Conservation (phyloP, 139 green algal genomes). For the Auxenochlorella protothecoides region DNA sequence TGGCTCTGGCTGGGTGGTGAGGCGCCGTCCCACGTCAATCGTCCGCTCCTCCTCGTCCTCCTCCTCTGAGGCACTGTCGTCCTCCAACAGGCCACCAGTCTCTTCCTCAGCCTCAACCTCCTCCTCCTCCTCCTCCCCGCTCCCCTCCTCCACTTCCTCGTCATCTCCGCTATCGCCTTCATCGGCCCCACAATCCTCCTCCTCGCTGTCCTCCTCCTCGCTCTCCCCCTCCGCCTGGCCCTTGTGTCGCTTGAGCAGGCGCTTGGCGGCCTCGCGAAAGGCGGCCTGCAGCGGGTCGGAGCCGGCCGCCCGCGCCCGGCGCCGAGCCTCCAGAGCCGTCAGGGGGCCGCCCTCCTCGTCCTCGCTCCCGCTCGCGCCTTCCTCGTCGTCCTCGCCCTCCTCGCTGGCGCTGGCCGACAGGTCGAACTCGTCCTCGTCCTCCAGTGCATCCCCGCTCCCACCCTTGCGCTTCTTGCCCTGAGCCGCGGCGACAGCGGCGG, state of each 20-base stretch:
- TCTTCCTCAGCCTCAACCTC: constrained; percentile 19
- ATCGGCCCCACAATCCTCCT: constrained; percentile 5
- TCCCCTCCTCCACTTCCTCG: constrained; percentile 10
- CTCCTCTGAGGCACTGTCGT: no score
- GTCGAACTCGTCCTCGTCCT: constrained; percentile 24
- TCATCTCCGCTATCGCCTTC: constrained; percentile 10
- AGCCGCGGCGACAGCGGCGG: not conserved
- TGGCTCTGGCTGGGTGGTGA: no score
- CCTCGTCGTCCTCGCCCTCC: constrained; percentile 33
- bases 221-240: constrained; percentile 1
- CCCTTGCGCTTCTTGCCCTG: no score
- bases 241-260: constrained; percentile 35
- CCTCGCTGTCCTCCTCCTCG: not conserved
- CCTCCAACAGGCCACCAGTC: not conserved
- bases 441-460: constrained; percentile 37
- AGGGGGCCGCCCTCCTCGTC: constrained; percentile 4
- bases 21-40: no score
- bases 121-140: constrained; percentile 11
- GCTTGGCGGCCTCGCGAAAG: constrained; percentile 25
- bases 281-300: constrained; percentile 57
- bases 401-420: constrained; percentile 11
- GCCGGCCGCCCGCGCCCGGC: constrained; percentile 44
- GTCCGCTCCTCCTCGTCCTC: no score
- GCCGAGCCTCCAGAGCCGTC: constrained; percentile 41
- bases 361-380: constrained; percentile 16